These are phyloP conservation scores for Scheffersomyces lignicola DNA, from an alignment of 1,139 yeast species.

Conservation along the genomic window DNA sequence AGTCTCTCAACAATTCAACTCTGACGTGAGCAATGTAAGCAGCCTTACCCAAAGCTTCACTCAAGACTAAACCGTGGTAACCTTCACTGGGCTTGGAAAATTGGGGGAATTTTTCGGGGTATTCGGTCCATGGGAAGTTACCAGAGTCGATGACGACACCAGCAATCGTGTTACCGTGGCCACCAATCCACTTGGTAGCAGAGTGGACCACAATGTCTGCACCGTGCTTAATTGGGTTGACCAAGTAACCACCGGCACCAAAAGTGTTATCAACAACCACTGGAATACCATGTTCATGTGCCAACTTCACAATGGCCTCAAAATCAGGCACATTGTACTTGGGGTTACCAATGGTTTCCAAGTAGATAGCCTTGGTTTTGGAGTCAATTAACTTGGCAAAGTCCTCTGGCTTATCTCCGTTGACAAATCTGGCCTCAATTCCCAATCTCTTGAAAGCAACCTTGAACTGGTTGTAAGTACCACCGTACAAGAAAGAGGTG, in stretches of 20 bases:
- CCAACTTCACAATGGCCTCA: constrained; percentile 69
- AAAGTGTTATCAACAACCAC: constrained; percentile 95
- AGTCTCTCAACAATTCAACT: constrained; percentile 84
- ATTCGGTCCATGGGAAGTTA: constrained; percentile 85
- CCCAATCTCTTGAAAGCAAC: constrained; percentile 89
- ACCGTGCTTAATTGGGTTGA: constrained; percentile 84
- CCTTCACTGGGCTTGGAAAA: constrained; percentile 89
- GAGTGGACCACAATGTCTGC: constrained; percentile 87
- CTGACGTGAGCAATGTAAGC: constrained; percentile 83
- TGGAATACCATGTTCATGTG: constrained; percentile 88
- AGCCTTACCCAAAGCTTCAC: constrained; percentile 76
- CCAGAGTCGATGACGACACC: constrained; percentile 92
- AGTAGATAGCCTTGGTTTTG: constrained; percentile 83
- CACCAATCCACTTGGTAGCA: constrained; percentile 98
- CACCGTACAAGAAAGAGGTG: constrained; percentile 90
- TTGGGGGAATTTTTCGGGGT: constrained; percentile 88
- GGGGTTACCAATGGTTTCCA: constrained; percentile 95
- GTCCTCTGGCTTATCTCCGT: constrained; percentile 71
- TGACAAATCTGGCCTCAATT: constrained; percentile 78
- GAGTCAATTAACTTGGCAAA: constrained; percentile 75
- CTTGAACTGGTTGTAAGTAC: constrained; percentile 93
- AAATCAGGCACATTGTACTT: constrained; percentile 91
- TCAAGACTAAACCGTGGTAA: constrained; percentile 83
- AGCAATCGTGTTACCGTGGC: constrained; percentile 94
- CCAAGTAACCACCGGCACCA: constrained; percentile 93